Evolutionary conservation across 352 stramenopile species (phyloP), one percentile per base, ranked within the genome.

Genomic region (Pythium brachiatum): DNA sequence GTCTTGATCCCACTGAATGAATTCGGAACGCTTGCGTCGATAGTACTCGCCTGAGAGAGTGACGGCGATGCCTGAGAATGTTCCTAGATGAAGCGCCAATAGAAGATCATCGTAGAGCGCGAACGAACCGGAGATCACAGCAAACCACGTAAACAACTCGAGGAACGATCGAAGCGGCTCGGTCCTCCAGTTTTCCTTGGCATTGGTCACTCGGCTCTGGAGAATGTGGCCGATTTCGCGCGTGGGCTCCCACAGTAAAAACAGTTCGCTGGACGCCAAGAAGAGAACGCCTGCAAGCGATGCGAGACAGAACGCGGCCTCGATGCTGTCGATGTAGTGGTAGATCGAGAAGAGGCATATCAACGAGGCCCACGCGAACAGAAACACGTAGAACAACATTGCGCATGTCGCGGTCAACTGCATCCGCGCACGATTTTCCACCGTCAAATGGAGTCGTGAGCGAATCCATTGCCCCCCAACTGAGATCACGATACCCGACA

Each of bases 291-390:
- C 86, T 16, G 86, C 78, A 5, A 95, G 70, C 4, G 82, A 92
- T 2, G 86, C 84, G 6, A 95, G 57, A 43, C 81, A 91, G 60
- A 95, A 95, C 5, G 86, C 86, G 3, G 86, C 82, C 68, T 95
- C 86, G 56, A 95, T 89, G 52, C 78, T 92, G 53, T 91, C 80
- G 34, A 92, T 91, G 71, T 92, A 83, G 52, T 88, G 80, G 59
- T 95, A 95, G 52, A 95, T 95, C 52, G 74, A 89, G 21, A 88
- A 70, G 15, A 95, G 60, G 9, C 78, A 87, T 26, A 93, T 46
- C 59, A 90, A 78, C 12, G 82, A 88, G 2, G 75, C 74, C 51
- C 89, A 95, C 5, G 76, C 79, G 59, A 93, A 76, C 31, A 93
- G 66, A 21, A 88, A 80, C 41, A 90, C 57, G 46, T 72, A 92